Evolutionary conservation across 2,329 filamentous ascomycete genomes (phyloP).

Genomic region (Stachybotrys elegans): DNA sequence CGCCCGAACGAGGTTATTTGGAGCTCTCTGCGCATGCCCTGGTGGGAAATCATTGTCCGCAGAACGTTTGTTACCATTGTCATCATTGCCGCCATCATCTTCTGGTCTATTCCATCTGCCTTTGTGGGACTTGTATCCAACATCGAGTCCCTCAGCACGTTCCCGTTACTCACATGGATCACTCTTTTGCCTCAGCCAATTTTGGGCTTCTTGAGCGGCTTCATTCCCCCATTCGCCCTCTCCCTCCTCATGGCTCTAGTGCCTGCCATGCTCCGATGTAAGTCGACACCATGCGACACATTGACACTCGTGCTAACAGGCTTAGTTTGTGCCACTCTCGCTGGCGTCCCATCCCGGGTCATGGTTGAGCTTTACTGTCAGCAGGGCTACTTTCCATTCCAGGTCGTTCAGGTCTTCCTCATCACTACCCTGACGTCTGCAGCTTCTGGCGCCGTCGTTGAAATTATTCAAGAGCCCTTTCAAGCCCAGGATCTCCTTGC

Average conservation of each 20-base stretch:
- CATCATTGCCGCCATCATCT: slow-evolving; percentile 73
- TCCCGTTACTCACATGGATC: slow-evolving; percentile 71
- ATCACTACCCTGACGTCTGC: slow-evolving; percentile 79
- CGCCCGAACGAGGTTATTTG: slow-evolving; percentile 82
- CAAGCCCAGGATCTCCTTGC: slow-evolving; percentile 62
- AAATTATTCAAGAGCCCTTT: slow-evolving; percentile 59
- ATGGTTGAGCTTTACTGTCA: slow-evolving; percentile 85
- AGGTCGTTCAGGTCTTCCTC: slow-evolving; percentile 88
- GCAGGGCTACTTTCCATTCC: slow-evolving; percentile 86
- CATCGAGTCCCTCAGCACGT: slow-evolving; percentile 60
- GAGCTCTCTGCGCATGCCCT: slow-evolving; percentile 75
- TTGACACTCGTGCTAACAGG: slow-evolving; percentile 6
- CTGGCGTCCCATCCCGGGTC: slow-evolving; percentile 74
- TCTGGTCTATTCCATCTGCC: slow-evolving; percentile 75
- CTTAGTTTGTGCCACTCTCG: slow-evolving; percentile 66
- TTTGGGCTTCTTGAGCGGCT: slow-evolving; percentile 76
- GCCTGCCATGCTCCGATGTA: slow-evolving; percentile 69
- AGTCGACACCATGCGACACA: slow-evolving; percentile 1
- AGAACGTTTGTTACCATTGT: slow-evolving; percentile 65
- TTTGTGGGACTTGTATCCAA: slow-evolving; percentile 85
- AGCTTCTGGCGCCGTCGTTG: slow-evolving; percentile 62
- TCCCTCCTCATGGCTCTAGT: slow-evolving; percentile 83
- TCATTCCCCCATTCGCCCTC: slow-evolving; percentile 74
- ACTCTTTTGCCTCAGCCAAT: slow-evolving; percentile 64
- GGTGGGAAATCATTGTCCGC: slow-evolving; percentile 80